Evolutionary conservation across 2,329 filamentous ascomycete species (phyloP), one percentile per base, ranked within the genome.

Genomic region (Colletotrichum coccodes): DNA sequence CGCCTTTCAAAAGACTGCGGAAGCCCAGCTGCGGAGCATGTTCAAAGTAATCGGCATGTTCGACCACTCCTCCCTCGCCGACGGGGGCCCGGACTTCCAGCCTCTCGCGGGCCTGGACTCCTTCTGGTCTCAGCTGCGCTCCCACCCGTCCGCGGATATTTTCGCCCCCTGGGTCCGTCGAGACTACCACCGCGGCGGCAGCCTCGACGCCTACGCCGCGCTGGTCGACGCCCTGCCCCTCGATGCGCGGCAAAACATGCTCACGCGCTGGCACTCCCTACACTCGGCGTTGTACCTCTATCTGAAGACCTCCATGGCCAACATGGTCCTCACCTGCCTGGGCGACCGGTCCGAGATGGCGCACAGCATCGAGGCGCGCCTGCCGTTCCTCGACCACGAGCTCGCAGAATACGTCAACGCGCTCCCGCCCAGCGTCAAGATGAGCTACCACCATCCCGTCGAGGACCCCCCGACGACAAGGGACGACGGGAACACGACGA

Each of bases 321-420:
- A 77, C 71, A 60, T 73, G 30, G 53, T 79, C 18, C 72, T 79
- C 12, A 60, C 72, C 0, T 75, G 73, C 46, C 65, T 76, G 4
- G 77, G 78, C 12, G 78, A 80, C 63, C 73, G 76, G 4, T 72
- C 72, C 28, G 78, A 80, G 64, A 80, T 80, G 78, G 77, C 76
- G 2, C 74, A 80, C 58, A 75, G 75, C 59, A 67, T 79, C 56
- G 78, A 80, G 67, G 76, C 74, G 4, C 73, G 78, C 4, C 71
- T 74, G 21, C 77, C 79, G 0, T 79, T 79, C 46, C 72, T 79
- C 3, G 79, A 79, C 60, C 75, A 77, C 61, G 70, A 71, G 7
- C 54, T 78, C 23, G 69, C 72, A n/a, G 76, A 76, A 49, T 76
- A 76, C 53, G 73, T 76, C n/a, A 49, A 49, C 26, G 47, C 21